phyloP scores from a whole-genome alignment of 305 asterid species.

The Stenogyne calaminthoides region DNA sequence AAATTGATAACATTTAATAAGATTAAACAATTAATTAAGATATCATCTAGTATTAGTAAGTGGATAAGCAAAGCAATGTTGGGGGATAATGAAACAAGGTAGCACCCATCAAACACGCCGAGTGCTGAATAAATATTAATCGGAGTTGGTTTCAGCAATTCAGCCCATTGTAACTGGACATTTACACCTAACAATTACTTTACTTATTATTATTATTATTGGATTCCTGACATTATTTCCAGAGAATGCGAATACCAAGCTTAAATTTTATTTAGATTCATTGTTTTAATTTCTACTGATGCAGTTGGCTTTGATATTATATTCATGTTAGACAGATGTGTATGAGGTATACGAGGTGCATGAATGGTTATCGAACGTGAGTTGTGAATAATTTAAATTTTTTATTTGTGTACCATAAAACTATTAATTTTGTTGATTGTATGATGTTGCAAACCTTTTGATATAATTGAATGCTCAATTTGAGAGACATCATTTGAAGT shows the following conservation, averaged over 20 bases:
- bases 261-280: neutral
- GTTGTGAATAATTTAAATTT: neutral
- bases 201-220: neutral
- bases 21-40: neutral
- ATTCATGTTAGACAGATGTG: neutral
- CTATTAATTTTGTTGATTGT: neutral
- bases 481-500: neutral
- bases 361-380: neutral
- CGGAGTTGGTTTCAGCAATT: constrained; percentile 29
- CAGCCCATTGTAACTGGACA: constrained; percentile 37
- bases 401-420: neutral
- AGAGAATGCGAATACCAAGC: neutral
- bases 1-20: neutral
- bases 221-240: neutral
- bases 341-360: neutral
- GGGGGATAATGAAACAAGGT: constrained; percentile 37
- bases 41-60: neutral
- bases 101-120: constrained; percentile 36
- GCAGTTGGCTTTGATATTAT: neutral
- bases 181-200: neutral
- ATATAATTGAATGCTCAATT: neutral
- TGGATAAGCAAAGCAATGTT: constrained; percentile 23
- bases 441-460: neutral
- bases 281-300: neutral
- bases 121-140: constrained; percentile 24